Base-by-base conservation (phyloP, 164 flowering plant species). In the Brasenia schreberi region DNA sequence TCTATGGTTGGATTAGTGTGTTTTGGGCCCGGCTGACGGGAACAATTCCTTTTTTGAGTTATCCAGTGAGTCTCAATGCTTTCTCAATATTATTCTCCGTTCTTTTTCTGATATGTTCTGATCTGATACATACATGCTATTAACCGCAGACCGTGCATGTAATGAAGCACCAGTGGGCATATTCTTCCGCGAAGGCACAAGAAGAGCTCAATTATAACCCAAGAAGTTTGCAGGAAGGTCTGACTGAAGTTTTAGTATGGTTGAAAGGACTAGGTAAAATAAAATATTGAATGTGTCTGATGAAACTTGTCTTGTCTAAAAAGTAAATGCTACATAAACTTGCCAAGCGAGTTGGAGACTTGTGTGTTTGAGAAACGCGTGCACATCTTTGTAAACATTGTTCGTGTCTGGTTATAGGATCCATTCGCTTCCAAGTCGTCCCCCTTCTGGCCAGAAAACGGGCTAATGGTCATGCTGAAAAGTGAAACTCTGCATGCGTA, bases 121-220 rank as follows among this genome's bases (percentile, higher is more conserved):
- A 18, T 60, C 7, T 60, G 16, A 60, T 19, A 9, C 63, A 3
- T 60, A 60, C 5, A 17, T 60, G 6, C n/a, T 17, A n/a, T 64
- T 18, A n/a, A 0, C 62, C 49, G 70, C 89, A 92, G 98, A 72
- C 87, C 19, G 96, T 85, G 39, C 5, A 72, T 19, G 88, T 85
- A 68, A 70, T 90, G 58, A 74, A 82, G 68, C 92, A 85, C 75
- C 94, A 88, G 66, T 93, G 98, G 98, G 84, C 90, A 43, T 93
- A 90, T 72, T 82, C 87, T 18, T 90, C 92, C 64, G 86, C 87
- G 71, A 93, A 45, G 53, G 96, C 98, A 1, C 86, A 77, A 73
- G 53, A 5, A 56, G 96, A 93, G 80, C 73, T 93, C 68, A 87
- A 76, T 59, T 93, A 93, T 67, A 83, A 73, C 18, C 96, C 96